Evolutionary conservation across 306 rosid genomes (phyloP), one percentile per base, ranked within the genome.

Genomic region (Begonia loranthoides): DNA sequence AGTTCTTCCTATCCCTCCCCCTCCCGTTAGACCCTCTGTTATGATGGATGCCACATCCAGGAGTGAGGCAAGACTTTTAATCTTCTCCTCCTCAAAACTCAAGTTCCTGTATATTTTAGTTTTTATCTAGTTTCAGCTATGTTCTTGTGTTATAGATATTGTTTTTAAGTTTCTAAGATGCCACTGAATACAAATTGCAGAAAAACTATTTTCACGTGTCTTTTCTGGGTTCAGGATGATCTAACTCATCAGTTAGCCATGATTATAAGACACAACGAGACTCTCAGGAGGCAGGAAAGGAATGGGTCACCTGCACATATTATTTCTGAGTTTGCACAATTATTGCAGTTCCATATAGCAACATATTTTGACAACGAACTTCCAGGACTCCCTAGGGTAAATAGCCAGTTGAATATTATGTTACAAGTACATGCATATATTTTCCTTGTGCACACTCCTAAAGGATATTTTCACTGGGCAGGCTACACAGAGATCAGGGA

Each of bases 21-120:
- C 93, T 59, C 95, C 99, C 12, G 99, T 90, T 58, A 86, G 99
- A 57, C 99, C 99, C 36, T 90, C 99, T 52, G 99, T 90, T 34
- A 90, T 90, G 99, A 90, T 90, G 99, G 95, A 90, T 66, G 86
- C 95, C 51, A 86, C 99, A 69, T 90, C 99, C 43, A 76, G 95
- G 75, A 90, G 99, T 49, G 99, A 90, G 99, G 99, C 69, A 76
- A 74, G 87, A 56, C 10, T 60, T 40, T 53, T 56, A n/a, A 50
- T 39, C 15, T 49, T 21, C 51, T 44, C 15, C 16, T 22, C 38
- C 16, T 41, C 61, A 4, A 28, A 4, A 28, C 36, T 45, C 16
- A 40, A 45, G 38, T 41, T 11, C 28, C 47, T 9, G 10, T 17
- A 56, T 36, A 13, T 17, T 45, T 51, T 33, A 40, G 36, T 57